These are phyloP conservation scores for Kurtzmaniella quercitrusa DNA, from an alignment of 1,139 yeast species.

Conservation along the genomic window DNA sequence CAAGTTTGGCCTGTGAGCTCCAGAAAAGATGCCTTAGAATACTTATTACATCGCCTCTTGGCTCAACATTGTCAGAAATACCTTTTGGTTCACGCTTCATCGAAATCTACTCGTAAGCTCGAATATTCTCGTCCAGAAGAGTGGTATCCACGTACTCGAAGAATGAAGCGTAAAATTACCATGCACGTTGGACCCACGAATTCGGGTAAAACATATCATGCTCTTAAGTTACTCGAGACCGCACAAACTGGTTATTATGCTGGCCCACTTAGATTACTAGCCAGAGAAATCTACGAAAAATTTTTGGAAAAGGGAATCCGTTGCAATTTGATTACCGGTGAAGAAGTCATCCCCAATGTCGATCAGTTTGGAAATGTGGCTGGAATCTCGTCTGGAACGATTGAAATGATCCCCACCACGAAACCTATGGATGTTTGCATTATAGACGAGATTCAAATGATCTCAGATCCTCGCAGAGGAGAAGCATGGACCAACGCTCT, in stretches of 20 bases:
- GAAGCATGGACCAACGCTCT: slow-evolving; percentile 95
- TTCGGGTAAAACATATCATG: slow-evolving; percentile 91
- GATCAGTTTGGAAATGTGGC: slow-evolving; percentile 71
- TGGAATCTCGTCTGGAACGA: slow-evolving; percentile 78
- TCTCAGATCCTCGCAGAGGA: slow-evolving; percentile 75
- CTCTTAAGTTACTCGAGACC: slow-evolving; percentile 62
- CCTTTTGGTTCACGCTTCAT: not conserved
- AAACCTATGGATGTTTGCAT: slow-evolving; percentile 80
- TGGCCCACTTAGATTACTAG: slow-evolving; percentile 87
- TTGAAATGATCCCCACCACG: slow-evolving; percentile 81
- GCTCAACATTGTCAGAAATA: not conserved
- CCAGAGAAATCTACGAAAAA: slow-evolving; percentile 85
- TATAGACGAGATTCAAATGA: slow-evolving; percentile 95
- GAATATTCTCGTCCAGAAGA: slow-evolving; percentile 72
- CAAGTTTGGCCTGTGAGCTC: not conserved
- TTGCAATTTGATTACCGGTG: slow-evolving; percentile 91
- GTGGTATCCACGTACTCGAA: slow-evolving; percentile 87
- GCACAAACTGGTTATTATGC: slow-evolving; percentile 88
- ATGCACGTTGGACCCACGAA: slow-evolving; percentile 98
- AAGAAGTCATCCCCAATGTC: slow-evolving; percentile 71
- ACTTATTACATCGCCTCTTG: not conserved
- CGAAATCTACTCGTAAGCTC: slow-evolving; percentile 13
- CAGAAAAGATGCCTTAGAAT: not conserved
- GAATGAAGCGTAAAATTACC: slow-evolving; percentile 69
- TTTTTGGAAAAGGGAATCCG: slow-evolving; percentile 61